Evolutionary conservation across 768 basidiomycete genomes (phyloP), one percentile per base, ranked within the genome.

Genomic region (Amanita phalloides): DNA sequence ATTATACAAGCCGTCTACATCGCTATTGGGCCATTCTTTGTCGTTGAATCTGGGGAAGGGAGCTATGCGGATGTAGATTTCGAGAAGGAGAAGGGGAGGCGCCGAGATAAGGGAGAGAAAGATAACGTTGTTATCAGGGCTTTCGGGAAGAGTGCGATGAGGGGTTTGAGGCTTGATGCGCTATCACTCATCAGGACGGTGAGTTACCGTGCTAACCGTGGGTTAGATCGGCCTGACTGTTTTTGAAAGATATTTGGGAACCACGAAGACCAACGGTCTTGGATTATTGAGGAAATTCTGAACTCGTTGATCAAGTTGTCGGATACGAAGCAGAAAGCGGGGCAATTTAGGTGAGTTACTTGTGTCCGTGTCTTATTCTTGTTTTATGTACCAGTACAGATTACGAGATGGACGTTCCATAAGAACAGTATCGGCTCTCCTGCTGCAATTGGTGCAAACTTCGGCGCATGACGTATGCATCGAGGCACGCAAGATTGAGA

Each of bases 201-300:
- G 61, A 70, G 86, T 68, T 36, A 11, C 9, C 23, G 13, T 14
- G 23, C 37, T 3, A 9, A 49, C 6, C 10, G 7, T 43, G 39
- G 39, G 4, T 21, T 32, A 13, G 25, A 48, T 8, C 50, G 37
- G 46, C 23, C 39, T 37, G 14, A 26, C 36, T 37, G 7, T 32
- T 26, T 21, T 17, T 14, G 8, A 0, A 59, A 96, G 94, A 84
- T 94, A 30, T 98, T 96, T 59, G 89, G 90, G 10, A 87, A 85
- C 56, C 84, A 97, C 61, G 82, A 89, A 57, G 86, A 85, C 39
- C 96, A 99, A 64, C 72, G 96, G 7, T 82, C 85, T 0, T 96
- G 93, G 93, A 95, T 98, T 56, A 86, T 98, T n/a, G 94, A 98
- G 63, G 96, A 98, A 66, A 94, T 98, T 32, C 62, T 99, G 25